phyloP scores from a whole-genome alignment of 2,329 filamentous ascomycete genomes.

The Xylariaceae sp. region DNA sequence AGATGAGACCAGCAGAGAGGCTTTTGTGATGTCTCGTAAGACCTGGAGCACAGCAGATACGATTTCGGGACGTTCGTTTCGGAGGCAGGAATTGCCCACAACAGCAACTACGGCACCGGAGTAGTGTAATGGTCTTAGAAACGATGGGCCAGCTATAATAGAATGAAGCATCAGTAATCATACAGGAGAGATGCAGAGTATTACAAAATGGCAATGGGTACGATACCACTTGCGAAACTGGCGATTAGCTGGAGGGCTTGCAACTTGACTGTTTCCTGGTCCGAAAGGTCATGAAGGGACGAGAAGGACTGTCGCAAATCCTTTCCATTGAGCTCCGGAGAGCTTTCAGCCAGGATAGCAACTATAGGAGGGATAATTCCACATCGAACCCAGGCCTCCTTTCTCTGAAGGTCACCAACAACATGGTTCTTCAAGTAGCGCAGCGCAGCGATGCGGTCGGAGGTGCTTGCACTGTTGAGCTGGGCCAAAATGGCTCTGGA shows the following conservation, averaged over 20 bases:
- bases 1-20: slow-evolving; percentile 52
- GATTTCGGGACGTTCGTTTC: slow-evolving; percentile 59
- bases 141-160: slow-evolving; percentile 68
- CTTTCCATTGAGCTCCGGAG: slow-evolving; percentile 34
- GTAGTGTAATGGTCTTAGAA: slow-evolving; percentile 69
- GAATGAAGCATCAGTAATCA: slow-evolving; percentile 11
- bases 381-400: slow-evolving; percentile 69
- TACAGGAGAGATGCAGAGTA: background rate
- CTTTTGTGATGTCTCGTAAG: slow-evolving; percentile 66
- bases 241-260: slow-evolving; percentile 82
- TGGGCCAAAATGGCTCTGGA: slow-evolving; percentile 19
- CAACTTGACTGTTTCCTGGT: slow-evolving; percentile 64
- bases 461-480: slow-evolving; percentile 41
- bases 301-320: slow-evolving; percentile 29
- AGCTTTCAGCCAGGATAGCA: slow-evolving; percentile 37
- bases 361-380: slow-evolving; percentile 62
- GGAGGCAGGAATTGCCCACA: slow-evolving; percentile 64
- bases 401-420: slow-evolving; percentile 81
- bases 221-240: slow-evolving; percentile 80
- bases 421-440: slow-evolving; percentile 81
- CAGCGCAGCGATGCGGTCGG: slow-evolving; percentile 57
- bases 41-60: slow-evolving; percentile 70
- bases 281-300: slow-evolving; percentile 39
- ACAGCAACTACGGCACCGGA: slow-evolving; percentile 66
- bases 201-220: no score